Conservation (phyloP, 179 eudicot species). For the Vitellaria paradoxa region DNA sequence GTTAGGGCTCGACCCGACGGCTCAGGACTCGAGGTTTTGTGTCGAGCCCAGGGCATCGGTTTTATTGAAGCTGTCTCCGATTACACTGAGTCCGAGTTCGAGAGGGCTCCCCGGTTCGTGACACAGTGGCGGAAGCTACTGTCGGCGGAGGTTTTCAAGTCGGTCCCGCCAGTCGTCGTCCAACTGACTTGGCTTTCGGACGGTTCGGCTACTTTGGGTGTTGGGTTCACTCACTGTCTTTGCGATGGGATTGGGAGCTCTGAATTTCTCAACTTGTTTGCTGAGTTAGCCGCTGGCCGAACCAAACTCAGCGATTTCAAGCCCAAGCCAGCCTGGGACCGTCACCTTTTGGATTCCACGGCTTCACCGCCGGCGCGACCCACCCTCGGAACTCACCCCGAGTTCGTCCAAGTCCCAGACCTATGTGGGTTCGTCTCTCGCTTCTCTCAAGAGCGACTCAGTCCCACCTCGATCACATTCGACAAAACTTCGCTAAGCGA, state of each 20-base stretch:
- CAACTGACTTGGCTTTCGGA: conserved; percentile 87
- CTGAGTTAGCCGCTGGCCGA: conserved; percentile 36
- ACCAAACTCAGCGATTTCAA: conserved; percentile 28
- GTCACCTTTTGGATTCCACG: conserved; percentile 43
- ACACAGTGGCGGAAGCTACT: conserved; percentile 58
- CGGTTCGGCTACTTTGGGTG: conserved; percentile 46
- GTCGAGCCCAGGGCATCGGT: conserved; percentile 58
- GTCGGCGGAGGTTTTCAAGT: conserved; percentile 43
- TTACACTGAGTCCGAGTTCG: conserved; percentile 34
- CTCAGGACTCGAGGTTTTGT: conserved; percentile 52
- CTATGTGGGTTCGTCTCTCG: conserved; percentile 38
- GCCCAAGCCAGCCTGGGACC: conserved; percentile 58
- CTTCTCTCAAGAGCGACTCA: conserved; percentile 37
- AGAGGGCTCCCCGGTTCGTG: conserved; percentile 46
- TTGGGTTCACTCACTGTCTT: conserved; percentile 64
- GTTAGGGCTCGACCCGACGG: conserved; percentile 38
- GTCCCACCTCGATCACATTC: conserved; percentile 55
- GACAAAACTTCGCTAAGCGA: conserved; percentile 24
- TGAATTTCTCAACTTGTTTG: conserved; percentile 52
- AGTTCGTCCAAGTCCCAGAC: conserved; percentile 53
- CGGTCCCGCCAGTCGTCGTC: conserved; percentile 51
- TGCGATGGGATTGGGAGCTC: conserved; percentile 74
- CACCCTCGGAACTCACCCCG: conserved; percentile 38
- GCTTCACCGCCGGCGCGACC: neutral
- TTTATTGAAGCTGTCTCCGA: conserved; percentile 59